Evolutionary conservation across 2,329 filamentous ascomycete species (phyloP), one percentile per base, ranked within the genome.

Genomic region (Aspergillus fijiensis): DNA sequence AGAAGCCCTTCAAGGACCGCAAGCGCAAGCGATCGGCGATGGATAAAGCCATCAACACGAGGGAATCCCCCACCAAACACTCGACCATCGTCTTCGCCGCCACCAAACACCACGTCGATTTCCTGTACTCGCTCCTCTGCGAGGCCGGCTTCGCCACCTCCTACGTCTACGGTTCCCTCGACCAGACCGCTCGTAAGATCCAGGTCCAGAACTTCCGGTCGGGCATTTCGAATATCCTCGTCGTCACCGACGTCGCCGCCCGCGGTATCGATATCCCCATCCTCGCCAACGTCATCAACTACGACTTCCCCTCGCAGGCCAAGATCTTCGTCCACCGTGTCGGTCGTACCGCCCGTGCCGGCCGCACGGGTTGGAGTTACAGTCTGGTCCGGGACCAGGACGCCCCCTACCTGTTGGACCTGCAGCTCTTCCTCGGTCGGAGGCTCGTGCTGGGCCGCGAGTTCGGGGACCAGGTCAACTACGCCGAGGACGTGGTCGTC

Each of bases 261-360:
- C 86, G 95, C 82, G 94, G 95, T 86, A 96, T 99, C 63, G 95
- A 99, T 86, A 96, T 99, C 67, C 95, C 95, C 0, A 85, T 97
- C 51, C 83, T 99, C 39, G 93, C 92, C 59, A 98, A 99, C 73
- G 95, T 99, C 60, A 94, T 99, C 81, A 98, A 99, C 81, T 99
- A 96, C 77, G 94, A 98, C 72, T 99, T 99, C 65, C 94, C 95
- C 3, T 90, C 94, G 1, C 95, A 98, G 70, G 92, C 95, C 21
- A 99, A 99, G 78, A 88, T 99, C 48, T 99, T 96, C 70, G 90
- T 99, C 29, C 95, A 99, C 77, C 89, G 95, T 73, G 95, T 99
- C 51, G 95, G 95, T 69, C 89, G 95, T 78, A 99, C 96, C 27
- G 96, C 95, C 47, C 87, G 95, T 84, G 96, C 96, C 49, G 95